A percentile compares a stretch with the other conserved stretches of the same genome.
Evolutionary conservation across 1,139 yeast species (phyloP).

Genomic region (Pichia sp.): DNA sequence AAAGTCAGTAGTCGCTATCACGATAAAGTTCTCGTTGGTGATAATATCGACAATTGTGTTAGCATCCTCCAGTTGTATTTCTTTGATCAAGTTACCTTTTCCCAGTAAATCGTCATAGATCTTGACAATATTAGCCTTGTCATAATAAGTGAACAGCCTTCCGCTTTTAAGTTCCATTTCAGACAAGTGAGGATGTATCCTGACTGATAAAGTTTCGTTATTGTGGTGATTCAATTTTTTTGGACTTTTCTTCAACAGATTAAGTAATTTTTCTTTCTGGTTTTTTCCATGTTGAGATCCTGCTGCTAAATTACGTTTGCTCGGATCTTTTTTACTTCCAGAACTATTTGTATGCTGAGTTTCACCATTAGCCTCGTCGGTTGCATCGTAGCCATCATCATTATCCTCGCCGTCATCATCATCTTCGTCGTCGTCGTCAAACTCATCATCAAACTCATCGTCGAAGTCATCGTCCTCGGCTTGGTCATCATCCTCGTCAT

Average conservation of each 20-base stretch:
- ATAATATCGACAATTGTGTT: slow-evolving; percentile 18
- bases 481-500: background rate
- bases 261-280: slow-evolving; percentile 9
- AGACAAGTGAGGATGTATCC: slow-evolving; percentile 6
- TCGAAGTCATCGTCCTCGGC: background rate
- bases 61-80: slow-evolving; percentile 10
- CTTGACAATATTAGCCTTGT: slow-evolving; percentile 10
- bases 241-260: slow-evolving; percentile 7
- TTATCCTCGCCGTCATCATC: slow-evolving; percentile 5
- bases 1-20: slow-evolving; percentile 16
- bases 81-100: slow-evolving; percentile 3
- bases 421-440: slow-evolving; percentile 3
- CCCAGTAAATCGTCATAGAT: slow-evolving; percentile 10
- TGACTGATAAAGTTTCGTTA: background rate
- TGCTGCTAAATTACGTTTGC: background rate
- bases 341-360: background rate
- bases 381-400: background rate
- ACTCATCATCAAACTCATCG: background rate
- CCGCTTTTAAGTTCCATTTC: slow-evolving; percentile 16
- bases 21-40: slow-evolving; percentile 16
- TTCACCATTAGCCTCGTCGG: background rate
- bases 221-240: background rate
- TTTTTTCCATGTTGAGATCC: background rate
- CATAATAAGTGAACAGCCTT: slow-evolving; percentile 11
- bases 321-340: background rate